Conservation (phyloP, 805 yeast genomes). For the Metschnikowia anglica region DNA sequence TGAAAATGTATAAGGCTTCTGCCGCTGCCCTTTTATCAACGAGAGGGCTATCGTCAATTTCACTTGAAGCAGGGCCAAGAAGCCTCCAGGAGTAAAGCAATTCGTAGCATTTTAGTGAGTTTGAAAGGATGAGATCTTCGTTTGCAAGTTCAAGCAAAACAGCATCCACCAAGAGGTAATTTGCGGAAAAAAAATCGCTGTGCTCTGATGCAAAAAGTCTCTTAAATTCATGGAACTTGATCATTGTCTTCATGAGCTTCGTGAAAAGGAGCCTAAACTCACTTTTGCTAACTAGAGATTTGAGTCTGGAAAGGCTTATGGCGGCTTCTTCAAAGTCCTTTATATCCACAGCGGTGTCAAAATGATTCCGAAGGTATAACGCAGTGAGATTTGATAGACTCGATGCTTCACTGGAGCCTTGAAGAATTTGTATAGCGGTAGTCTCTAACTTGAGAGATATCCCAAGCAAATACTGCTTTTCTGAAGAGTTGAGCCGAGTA, state of each 20-base stretch:
- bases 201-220: constrained; percentile 25
- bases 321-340: constrained; percentile 15
- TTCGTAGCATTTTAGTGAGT: constrained; percentile 36
- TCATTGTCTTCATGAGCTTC: constrained; percentile 28
- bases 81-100: constrained; percentile 44
- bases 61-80: constrained; percentile 10
- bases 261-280: constrained; percentile 23
- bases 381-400: constrained; percentile 6
- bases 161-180: constrained; percentile 34
- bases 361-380: constrained; percentile 13
- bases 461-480: constrained; percentile 2
- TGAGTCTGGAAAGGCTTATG: constrained; percentile 11
- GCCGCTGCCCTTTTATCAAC: constrained; percentile 45
- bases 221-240: constrained; percentile 24
- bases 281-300: constrained; percentile 3
- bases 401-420: constrained; percentile 1
- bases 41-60: not conserved
- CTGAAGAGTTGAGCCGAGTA: constrained; percentile 1
- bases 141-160: constrained; percentile 35
- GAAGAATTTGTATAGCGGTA: constrained; percentile 26
- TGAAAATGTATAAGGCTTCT: constrained; percentile 39
- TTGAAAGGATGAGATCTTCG: constrained; percentile 29
- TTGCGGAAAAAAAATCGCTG: constrained; percentile 21
- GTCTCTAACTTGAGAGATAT: constrained; percentile 29
- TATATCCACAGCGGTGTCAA: constrained; percentile 15